phyloP scores from a whole-genome alignment of 495 filamentous ascomycete species.

The Podospora sp. region DNA sequence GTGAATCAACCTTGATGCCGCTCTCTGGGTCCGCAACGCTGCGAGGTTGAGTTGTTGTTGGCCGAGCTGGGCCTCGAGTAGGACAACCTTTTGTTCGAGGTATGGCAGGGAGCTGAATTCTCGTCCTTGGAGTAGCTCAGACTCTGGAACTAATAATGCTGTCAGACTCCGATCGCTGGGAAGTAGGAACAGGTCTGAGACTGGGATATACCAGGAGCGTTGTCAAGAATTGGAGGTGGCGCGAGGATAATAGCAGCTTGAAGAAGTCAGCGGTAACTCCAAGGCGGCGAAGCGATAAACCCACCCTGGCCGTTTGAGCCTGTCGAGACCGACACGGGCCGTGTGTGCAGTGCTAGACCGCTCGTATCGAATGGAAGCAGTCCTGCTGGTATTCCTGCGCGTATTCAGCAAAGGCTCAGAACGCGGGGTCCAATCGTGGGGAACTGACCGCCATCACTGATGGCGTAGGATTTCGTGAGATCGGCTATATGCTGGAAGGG shows the following conservation, averaged over 20 bases:
- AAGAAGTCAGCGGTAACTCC: not conserved
- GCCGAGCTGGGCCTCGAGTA: not conserved
- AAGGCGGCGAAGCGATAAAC: not conserved
- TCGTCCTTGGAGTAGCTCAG: not conserved
- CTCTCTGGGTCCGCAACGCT: not conserved
- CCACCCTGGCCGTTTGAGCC: not conserved
- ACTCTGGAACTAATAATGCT: not conserved
- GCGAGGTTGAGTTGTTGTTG: not conserved
- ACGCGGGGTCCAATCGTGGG: too few relatives aligned
- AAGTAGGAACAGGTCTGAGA: not conserved
- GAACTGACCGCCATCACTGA: too few relatives aligned
- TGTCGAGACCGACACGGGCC: not conserved
- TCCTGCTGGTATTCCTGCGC: not conserved
- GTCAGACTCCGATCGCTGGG: not conserved
- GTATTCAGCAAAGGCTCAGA: not conserved
- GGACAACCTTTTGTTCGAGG: not conserved
- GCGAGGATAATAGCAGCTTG: not conserved
- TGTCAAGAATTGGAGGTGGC: not conserved
- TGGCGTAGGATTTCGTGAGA: too few relatives aligned
- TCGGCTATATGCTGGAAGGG: too few relatives aligned
- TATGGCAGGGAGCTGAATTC: not conserved
- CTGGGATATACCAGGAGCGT: not conserved
- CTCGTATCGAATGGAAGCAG: not conserved
- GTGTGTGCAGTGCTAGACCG: not conserved
- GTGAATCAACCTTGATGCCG: not conserved